Evolutionary conservation across 495 filamentous ascomycete genomes (phyloP), one percentile per base, ranked within the genome.

Genomic region (Aspergillus avenaceus): DNA sequence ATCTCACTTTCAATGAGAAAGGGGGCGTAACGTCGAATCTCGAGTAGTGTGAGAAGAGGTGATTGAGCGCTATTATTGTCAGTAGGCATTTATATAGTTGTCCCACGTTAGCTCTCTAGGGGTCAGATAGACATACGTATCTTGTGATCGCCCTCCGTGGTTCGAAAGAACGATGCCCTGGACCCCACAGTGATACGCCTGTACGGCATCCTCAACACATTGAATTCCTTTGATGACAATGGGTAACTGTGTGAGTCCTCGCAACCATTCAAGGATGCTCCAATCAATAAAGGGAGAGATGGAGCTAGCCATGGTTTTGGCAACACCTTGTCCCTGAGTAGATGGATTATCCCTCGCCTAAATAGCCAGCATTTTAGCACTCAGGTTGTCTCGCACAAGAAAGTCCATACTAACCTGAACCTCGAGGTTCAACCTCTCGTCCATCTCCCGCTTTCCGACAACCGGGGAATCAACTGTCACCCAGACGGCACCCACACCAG

Each of bases 151-250:
- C 4, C 77, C 77, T 3, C 76, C 77, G 44, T 81, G 78, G 29
- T 81, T 79, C 1, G 70, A 73, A 5, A 81, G 64, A 16, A 95
- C 88, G 38, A 95, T 88, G 42, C 88, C 90, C 49, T 91, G 83
- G 2, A 91, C 86, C 18, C 86, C 86, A 45, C 69, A 62, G 54
- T 91, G 80, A 52, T 85, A 75, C 11, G 89, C 50, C 4, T 41
- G 38, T 12, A 91, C 67, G n/a, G 91, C 90, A 59, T 96, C 90
- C 63, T 95, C 90, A 38, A 91, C 86, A 41, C 87, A 77, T 72
- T 95, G 90, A 43, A 96, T 87, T 18, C 90, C 90, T 72, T 96
- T 95, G 58, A 96, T 82, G 14, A 91, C 75, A 43, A 96, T 85
- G 24, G 90, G 90, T 75, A 95, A 88, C 50, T 82, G 81, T 9